phyloP scores from a whole-genome alignment of 169 alveolate genomes.

The Plasmodium sp. region DNA sequence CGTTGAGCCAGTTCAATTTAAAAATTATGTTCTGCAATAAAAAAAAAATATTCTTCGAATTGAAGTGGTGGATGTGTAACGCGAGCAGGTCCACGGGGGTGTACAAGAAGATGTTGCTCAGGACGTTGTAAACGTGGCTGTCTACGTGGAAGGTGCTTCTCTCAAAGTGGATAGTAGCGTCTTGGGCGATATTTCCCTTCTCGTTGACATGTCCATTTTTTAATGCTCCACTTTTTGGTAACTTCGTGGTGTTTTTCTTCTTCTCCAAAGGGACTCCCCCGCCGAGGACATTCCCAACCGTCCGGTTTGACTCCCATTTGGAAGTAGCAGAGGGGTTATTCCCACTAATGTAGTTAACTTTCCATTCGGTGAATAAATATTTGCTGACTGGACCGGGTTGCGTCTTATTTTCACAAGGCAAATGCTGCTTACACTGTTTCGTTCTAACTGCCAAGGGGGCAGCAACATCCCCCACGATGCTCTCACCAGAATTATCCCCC shows the following conservation, averaged over 20 bases:
- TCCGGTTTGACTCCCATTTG: background rate
- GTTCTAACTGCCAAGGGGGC: background rate
- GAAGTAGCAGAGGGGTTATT: background rate
- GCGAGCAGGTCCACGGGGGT: slow-evolving; percentile 63
- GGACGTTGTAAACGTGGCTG: slow-evolving; percentile 22
- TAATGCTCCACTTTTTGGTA: background rate
- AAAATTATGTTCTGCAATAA: slow-evolving; percentile 32
- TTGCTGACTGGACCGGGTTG: background rate
- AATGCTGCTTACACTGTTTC: background rate
- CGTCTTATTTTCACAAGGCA: background rate
- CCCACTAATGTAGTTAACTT: background rate
- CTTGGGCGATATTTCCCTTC: background rate
- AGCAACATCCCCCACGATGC: background rate
- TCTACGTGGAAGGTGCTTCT: slow-evolving; percentile 17
- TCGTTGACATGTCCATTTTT: background rate
- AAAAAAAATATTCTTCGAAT: slow-evolving; percentile 37
- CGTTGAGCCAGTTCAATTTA: slow-evolving; percentile 9
- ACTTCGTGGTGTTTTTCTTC: background rate
- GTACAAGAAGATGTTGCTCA: slow-evolving; percentile 23
- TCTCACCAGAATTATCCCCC: background rate
- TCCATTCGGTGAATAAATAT: background rate
- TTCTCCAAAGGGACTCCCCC: background rate
- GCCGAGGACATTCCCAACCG: background rate
- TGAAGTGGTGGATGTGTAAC: slow-evolving; percentile 19
- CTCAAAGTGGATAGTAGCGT: background rate